Conservation (phyloP, 371 early-diverging fungal genomes). For the Parasitella parasitica region DNA sequence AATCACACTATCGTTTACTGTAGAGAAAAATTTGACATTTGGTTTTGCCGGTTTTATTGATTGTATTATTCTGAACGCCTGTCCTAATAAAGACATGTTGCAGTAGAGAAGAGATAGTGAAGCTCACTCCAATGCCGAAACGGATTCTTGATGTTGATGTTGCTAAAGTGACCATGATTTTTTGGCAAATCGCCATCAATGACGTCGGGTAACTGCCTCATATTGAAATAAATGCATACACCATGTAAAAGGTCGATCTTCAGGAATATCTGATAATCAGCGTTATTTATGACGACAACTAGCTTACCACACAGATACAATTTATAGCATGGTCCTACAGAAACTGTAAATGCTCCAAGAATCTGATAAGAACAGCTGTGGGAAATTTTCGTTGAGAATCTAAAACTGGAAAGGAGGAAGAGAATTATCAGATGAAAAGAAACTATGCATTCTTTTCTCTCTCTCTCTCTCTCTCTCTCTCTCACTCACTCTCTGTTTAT, state of each 20-base stretch:
- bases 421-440: not conserved
- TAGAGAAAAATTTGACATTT: not conserved
- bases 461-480: not conserved
- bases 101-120: not conserved
- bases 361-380: not conserved
- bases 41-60: not conserved
- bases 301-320: too few species aligned
- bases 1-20: conserved; percentile 12
- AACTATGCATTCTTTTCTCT: not conserved
- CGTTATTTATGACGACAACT: too few species aligned
- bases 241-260: too few species aligned
- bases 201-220: not conserved
- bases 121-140: too few species aligned
- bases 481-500: too few species aligned
- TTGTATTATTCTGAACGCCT: not conserved
- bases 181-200: not conserved
- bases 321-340: not conserved
- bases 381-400: not conserved
- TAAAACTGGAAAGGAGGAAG: not conserved
- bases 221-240: not conserved
- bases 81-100: not conserved
- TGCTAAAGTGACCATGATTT: not conserved
- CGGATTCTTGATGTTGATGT: too few species aligned
- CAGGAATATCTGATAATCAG: too few species aligned
- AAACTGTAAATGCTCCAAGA: not conserved